phyloP scores from a whole-genome alignment of 768 basidiomycete species.

The Paxillus rubicundulus region DNA sequence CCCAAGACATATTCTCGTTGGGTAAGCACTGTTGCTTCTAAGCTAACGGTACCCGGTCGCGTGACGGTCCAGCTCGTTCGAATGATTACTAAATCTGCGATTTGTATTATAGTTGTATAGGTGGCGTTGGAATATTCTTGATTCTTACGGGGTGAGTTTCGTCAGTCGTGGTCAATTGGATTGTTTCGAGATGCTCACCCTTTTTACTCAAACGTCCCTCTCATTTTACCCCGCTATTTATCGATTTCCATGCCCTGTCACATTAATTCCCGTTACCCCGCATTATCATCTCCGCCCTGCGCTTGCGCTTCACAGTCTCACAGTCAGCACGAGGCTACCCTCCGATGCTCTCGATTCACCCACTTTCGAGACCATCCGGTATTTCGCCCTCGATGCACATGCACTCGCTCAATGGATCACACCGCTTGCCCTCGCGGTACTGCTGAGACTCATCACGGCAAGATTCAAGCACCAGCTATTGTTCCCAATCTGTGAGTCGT shows the following conservation, averaged over 20 bases:
- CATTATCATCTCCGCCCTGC: neutral
- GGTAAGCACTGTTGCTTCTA: slow-evolving; percentile 45
- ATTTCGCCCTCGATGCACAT: slow-evolving; percentile 62
- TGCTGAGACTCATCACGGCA: slow-evolving; percentile 78
- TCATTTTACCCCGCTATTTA: neutral
- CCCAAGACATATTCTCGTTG: slow-evolving; percentile 95
- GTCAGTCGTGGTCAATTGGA: neutral
- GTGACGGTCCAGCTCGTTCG: neutral
- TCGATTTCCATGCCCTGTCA: neutral
- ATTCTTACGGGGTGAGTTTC: slow-evolving; percentile 75
- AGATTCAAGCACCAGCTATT: slow-evolving; percentile 84
- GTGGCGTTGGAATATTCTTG: slow-evolving; percentile 94
- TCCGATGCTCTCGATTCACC: slow-evolving; percentile 71
- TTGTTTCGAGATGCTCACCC: neutral
- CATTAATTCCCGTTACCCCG: neutral
- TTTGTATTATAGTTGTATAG: slow-evolving; percentile 60
- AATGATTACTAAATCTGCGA: neutral
- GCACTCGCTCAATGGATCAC: slow-evolving; percentile 76
- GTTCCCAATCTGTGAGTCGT: slow-evolving; percentile 78
- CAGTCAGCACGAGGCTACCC: slow-evolving; percentile 79
- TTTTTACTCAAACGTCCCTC: neutral
- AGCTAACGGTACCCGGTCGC: neutral
- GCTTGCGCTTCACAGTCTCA: slow-evolving; percentile 48
- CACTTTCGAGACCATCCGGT: slow-evolving; percentile 59
- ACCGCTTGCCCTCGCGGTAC: slow-evolving; percentile 71